Percentiles rank a stretch among this genome's conserved stretches.
Evolutionary conservation across 2,329 filamentous ascomycete species (phyloP).

Genomic region (Diaporthe helianthi): DNA sequence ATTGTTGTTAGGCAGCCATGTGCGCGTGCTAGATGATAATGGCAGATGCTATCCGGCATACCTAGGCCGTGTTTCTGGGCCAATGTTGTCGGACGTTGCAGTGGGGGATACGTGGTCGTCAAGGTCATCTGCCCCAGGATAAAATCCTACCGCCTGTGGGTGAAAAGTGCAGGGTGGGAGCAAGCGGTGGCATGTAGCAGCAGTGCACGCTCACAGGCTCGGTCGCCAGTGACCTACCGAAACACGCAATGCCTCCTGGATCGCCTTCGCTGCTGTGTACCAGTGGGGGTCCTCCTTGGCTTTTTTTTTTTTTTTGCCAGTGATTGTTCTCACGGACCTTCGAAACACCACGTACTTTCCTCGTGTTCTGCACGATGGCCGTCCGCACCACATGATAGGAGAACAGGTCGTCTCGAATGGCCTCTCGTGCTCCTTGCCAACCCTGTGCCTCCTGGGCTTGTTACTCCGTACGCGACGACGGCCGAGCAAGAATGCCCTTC

Average conservation of each 20-base stretch:
- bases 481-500: not conserved
- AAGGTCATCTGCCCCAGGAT: conserved; percentile 33
- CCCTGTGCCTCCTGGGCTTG: conserved; percentile 10
- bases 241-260: conserved; percentile 21
- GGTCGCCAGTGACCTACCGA: conserved; percentile 26
- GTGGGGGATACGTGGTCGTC: conserved; percentile 23
- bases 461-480: conserved; percentile 1
- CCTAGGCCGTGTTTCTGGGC: conserved; percentile 27
- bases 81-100: conserved; percentile 23
- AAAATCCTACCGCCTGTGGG: conserved; percentile 31
- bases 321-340: not conserved
- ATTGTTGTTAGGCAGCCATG: conserved; percentile 30
- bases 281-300: conserved; percentile 5
- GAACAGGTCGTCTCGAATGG: not conserved
- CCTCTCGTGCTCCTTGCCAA: not conserved
- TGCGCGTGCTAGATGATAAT: conserved; percentile 20
- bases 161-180: conserved; percentile 25
- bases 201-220: not conserved
- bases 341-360: conserved; percentile 22
- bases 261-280: conserved; percentile 11
- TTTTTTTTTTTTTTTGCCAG: conserved; percentile 19
- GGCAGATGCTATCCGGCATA: conserved; percentile 22
- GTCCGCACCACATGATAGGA: conserved; percentile 14
- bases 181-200: not conserved
- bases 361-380: conserved; percentile 1